Percentiles rank a stretch among this genome's conserved stretches.
phyloP scores from a whole-genome alignment of 2,329 filamentous ascomycete genomes.

The Curvularia sp. region DNA sequence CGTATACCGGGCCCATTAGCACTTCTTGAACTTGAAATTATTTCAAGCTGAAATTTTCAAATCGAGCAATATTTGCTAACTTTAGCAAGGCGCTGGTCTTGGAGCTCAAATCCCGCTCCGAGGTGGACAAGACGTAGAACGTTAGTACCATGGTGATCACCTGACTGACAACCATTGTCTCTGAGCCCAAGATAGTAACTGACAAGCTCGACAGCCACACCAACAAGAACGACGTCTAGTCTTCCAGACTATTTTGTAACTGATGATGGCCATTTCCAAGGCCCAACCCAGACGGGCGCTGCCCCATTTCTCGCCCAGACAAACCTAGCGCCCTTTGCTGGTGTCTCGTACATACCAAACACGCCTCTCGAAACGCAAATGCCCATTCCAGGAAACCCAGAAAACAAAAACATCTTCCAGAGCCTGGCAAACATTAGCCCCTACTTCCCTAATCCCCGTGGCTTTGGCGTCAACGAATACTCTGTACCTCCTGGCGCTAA shows the following conservation, averaged over 20 bases:
- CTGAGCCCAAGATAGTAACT: slow-evolving; percentile 8
- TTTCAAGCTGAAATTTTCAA: background rate
- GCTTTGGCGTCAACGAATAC: slow-evolving; percentile 78
- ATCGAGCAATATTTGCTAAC: slow-evolving; percentile 5
- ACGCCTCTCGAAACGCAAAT: slow-evolving; percentile 74
- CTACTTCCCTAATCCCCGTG: slow-evolving; percentile 71
- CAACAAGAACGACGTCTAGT: slow-evolving; percentile 30
- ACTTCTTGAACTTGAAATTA: background rate
- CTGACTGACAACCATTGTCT: background rate
- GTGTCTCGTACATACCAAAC: slow-evolving; percentile 71
- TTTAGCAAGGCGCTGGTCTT: slow-evolving; percentile 13
- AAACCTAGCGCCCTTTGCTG: slow-evolving; percentile 68
- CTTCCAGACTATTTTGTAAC: slow-evolving; percentile 47
- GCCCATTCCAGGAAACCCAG: slow-evolving; percentile 66
- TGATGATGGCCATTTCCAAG: slow-evolving; percentile 49
- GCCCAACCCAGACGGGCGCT: slow-evolving; percentile 73
- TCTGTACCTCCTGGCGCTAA: slow-evolving; percentile 70
- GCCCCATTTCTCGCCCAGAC: slow-evolving; percentile 76
- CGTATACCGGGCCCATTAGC: slow-evolving; percentile 8
- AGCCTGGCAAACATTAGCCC: slow-evolving; percentile 74
- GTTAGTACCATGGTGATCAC: slow-evolving; percentile 27
- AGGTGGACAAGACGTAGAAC: slow-evolving; percentile 24
- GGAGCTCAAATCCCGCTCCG: slow-evolving; percentile 27
- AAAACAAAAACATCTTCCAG: slow-evolving; percentile 72
- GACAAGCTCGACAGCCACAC: slow-evolving; percentile 25